A percentile compares a stretch with the other conserved stretches of the same genome.
Conservation (phyloP, 192 early-diverging fungal genomes). For the Backusella circina region DNA sequence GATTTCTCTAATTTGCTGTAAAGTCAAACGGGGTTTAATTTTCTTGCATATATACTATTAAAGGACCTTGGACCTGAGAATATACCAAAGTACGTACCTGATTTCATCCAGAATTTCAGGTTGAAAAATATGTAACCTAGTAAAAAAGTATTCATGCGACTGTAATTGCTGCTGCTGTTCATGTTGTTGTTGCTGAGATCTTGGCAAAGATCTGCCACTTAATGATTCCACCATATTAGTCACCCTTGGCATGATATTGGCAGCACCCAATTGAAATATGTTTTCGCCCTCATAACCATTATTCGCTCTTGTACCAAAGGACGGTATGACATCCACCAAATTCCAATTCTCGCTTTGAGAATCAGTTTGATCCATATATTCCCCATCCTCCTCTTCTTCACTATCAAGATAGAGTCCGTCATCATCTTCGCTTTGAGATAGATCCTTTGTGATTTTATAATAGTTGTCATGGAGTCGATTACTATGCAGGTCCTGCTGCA, state of each 20-base stretch:
- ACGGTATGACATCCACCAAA: conserved; percentile 32
- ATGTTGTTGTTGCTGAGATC: background rate
- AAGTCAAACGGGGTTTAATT: background rate
- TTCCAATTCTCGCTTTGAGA: conserved; percentile 27
- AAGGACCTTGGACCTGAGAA: background rate
- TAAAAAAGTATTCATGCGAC: background rate
- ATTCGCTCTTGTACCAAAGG: background rate
- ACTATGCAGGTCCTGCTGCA: background rate
- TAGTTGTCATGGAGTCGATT: background rate
- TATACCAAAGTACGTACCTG: background rate
- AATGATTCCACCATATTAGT: conserved; percentile 20
- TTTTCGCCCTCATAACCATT: conserved; percentile 18
- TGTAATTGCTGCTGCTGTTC: background rate
- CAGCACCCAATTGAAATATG: conserved; percentile 20
- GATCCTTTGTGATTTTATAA: background rate
- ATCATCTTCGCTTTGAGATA: background rate
- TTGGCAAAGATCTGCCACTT: background rate
- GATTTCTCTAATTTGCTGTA: background rate
- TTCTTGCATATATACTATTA: background rate
- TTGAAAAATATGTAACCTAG: background rate
- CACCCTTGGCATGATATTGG: conserved; percentile 25
- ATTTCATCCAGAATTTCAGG: background rate
- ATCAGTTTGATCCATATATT: background rate
- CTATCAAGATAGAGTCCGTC: conserved; percentile 6
- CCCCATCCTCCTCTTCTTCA: conserved; percentile 2